phyloP scores from a whole-genome alignment of 2,329 filamentous ascomycete genomes.

The Gyromitra esculenta region DNA sequence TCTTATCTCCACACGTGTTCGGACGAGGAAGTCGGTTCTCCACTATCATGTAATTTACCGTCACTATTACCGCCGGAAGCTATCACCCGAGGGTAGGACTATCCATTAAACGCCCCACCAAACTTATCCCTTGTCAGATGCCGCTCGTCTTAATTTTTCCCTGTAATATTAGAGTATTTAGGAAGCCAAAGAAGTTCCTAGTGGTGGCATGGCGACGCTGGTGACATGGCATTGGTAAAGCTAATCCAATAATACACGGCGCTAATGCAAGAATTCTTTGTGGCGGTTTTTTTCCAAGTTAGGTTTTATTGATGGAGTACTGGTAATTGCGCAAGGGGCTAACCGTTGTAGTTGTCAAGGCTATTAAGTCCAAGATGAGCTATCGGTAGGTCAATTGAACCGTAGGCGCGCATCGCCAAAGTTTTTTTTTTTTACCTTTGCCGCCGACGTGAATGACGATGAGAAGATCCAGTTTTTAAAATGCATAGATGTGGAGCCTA shows the following conservation, averaged over 20 bases:
- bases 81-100: background rate
- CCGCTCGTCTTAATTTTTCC: background rate
- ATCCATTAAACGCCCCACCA: conserved; percentile 1
- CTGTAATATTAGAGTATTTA: conserved; percentile 11
- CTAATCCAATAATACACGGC: conserved; percentile 11
- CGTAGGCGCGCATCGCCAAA: background rate
- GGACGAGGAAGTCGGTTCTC: background rate
- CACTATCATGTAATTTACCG: background rate
- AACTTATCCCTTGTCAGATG: background rate
- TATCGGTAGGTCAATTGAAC: background rate
- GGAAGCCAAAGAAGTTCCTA: conserved; percentile 14
- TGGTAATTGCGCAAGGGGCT: background rate
- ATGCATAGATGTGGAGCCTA: too few species aligned
- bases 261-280: conserved; percentile 31
- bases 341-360: background rate
- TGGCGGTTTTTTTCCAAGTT: background rate
- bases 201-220: conserved; percentile 25
- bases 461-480: too few species aligned
- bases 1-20: conserved; percentile 5
- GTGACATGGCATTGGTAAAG: conserved; percentile 31
- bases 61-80: conserved; percentile 4
- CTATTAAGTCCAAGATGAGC: background rate
- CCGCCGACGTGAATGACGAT: background rate
- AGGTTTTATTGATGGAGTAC: background rate
- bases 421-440: background rate